These are phyloP conservation scores for Boechera retrofracta DNA, from an alignment of 345 rosid genomes.

Conservation along the genomic window DNA sequence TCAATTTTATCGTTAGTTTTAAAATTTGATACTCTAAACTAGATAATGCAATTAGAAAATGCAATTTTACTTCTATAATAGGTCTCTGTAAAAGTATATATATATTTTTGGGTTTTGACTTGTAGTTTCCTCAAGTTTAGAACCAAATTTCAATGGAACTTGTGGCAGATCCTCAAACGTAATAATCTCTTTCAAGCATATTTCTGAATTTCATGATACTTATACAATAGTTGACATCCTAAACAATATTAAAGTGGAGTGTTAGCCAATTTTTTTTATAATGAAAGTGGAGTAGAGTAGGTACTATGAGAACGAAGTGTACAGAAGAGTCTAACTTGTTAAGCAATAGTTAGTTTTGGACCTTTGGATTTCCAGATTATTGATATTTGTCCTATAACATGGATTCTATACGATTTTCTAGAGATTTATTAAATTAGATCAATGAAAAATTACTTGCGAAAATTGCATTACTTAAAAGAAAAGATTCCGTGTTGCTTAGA, in stretches of 20 bases:
- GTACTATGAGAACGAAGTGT: conserved; percentile 36
- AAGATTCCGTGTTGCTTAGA: not conserved
- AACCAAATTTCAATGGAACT: not conserved
- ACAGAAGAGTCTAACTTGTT: conserved; percentile 25
- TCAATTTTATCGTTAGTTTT: too few relatives aligned
- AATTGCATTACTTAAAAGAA: not conserved
- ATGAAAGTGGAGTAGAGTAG: conserved; percentile 30
- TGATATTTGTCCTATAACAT: not conserved
- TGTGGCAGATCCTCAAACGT: not conserved
- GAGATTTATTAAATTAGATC: not conserved
- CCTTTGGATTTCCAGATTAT: conserved; percentile 3
- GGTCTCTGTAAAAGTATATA: too few relatives aligned
- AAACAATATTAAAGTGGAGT: conserved; percentile 3
- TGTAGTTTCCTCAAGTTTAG: not conserved
- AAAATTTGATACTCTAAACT: too few relatives aligned
- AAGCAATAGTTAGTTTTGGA: conserved; percentile 22
- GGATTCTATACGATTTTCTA: not conserved
- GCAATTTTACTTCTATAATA: not conserved
- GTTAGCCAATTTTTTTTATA: not conserved
- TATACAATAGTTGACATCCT: not conserved
- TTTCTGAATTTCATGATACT: not conserved
- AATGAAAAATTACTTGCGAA: not conserved
- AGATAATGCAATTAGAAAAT: not conserved
- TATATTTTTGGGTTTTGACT: not conserved
- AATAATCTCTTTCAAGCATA: not conserved